A percentile compares a stretch with the other conserved stretches of the same genome.
Conservation (phyloP, 805 yeast species). For the Candida peoriensis region DNA sequence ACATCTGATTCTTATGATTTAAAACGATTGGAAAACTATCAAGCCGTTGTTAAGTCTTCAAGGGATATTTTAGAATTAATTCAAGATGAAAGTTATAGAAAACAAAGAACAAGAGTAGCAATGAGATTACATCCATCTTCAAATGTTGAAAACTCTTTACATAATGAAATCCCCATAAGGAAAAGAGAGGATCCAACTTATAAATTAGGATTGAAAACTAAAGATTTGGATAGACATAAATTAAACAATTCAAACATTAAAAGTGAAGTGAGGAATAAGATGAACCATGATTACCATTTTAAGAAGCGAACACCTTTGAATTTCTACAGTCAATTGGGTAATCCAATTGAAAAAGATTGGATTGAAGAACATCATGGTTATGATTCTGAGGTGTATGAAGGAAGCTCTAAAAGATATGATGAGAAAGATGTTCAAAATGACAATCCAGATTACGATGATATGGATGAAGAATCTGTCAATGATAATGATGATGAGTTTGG, state of each 20-base stretch:
- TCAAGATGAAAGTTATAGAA: not conserved
- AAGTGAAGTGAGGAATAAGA: conserved; percentile 10
- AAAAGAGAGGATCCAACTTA: not conserved
- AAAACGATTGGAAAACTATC: not conserved
- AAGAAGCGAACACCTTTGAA: conserved; percentile 8
- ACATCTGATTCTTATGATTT: not conserved
- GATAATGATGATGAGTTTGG: conserved; percentile 33
- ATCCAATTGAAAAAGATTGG: not conserved
- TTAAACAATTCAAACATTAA: conserved; percentile 14
- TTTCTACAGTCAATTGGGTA: conserved; percentile 1
- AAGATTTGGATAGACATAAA: conserved; percentile 12
- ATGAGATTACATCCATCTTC: not conserved
- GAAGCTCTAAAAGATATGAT: conserved; percentile 13
- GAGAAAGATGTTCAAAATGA: conserved; percentile 9
- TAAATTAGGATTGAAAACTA: conserved; percentile 5
- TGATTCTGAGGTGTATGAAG: conserved; percentile 15
- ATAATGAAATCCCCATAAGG: too few species aligned
- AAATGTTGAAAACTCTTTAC: not conserved
- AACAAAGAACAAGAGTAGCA: not conserved
- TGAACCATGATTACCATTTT: conserved; percentile 5
- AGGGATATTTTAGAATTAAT: not conserved
- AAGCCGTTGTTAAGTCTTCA: not conserved
- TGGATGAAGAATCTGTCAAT: conserved; percentile 16
- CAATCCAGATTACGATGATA: conserved; percentile 14
- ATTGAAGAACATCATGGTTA: not conserved